Conservation (phyloP, 192 early-diverging fungal species). For the Powellomyces hirtus region DNA sequence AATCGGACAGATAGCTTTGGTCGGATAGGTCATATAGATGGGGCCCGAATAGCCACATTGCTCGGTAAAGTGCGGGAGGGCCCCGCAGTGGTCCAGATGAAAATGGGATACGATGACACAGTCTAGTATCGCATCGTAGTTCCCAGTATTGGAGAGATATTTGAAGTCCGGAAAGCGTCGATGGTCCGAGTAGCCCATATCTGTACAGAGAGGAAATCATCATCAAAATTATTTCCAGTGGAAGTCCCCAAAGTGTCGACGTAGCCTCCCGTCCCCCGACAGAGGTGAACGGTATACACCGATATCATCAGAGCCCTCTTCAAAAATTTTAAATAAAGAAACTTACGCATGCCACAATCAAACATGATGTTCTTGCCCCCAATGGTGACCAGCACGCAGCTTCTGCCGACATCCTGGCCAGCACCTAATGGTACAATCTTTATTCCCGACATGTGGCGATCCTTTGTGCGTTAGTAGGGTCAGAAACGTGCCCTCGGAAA, state of each 20-base stretch:
- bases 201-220: slow-evolving; percentile 4
- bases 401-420: slow-evolving; percentile 94
- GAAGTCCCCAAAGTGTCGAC: not conserved
- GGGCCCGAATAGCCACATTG: slow-evolving; percentile 92
- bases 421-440: slow-evolving; percentile 69
- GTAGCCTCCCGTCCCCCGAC: too few relatives aligned
- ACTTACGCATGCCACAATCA: slow-evolving; percentile 45
- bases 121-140: slow-evolving; percentile 83
- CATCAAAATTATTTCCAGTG: not conserved
- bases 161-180: slow-evolving; percentile 94
- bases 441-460: too few relatives aligned
- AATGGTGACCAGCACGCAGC: slow-evolving; percentile 89
- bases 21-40: slow-evolving; percentile 97
- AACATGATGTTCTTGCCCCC: slow-evolving; percentile 93
- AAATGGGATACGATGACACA: slow-evolving; percentile 95
- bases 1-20: slow-evolving; percentile 92
- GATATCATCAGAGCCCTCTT: too few relatives aligned
- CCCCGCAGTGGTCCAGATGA: slow-evolving; percentile 98
- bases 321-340: too few relatives aligned
- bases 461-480: too few relatives aligned
- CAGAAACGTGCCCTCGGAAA: too few relatives aligned
- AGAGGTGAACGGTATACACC: too few relatives aligned
- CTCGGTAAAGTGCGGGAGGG: slow-evolving; percentile 94
- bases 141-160: slow-evolving; percentile 77
- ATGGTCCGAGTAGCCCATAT: slow-evolving; percentile 89